Evolutionary conservation across 345 rosid genomes (phyloP), one percentile per base, ranked within the genome.

Genomic region (Cardiospermum halicacabum): DNA sequence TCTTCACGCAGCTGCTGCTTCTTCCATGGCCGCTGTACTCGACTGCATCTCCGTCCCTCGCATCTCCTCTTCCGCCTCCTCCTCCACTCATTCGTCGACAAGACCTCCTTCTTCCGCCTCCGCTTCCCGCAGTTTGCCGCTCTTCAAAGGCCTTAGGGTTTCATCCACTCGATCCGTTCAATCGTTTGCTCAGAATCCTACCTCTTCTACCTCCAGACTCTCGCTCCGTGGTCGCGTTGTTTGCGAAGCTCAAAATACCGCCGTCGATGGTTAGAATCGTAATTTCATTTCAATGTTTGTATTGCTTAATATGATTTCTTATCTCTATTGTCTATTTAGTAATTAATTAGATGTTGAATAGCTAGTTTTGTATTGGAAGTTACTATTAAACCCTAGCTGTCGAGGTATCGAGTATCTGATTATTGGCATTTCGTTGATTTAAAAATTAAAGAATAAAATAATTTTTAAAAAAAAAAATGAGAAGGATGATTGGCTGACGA

Each of bases 211-310:
- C 11, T 50, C 42, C 19, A 42, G 56, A 63, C 42, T 48, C 25
- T 34, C 21, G 24, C 75, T 69, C 26, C 39, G 51, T 58, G 62
- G 62, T 15, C 63, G 69, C 13, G 21, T 75, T 40, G 66, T 70
- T 3, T 70, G 74, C 60, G 75, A 75, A 43, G 75, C 75, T 55
- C 75, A 70, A 36, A 39, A 75, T 4, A 70, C 75, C 4, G 72
- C 72, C 16, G 59, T 70, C 12, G 68, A 70, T 3, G 75, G 78
- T 70, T 11, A 34, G 69, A 28, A 53, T 62, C 32, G 43, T 7
- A 21, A 28, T 43, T n/a, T 55, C 24, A 7, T 63, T 36, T 57
- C n/a, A 7, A 62, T 31, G 55, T 24, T 24, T 5, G 7, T 45
- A 15, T 61, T 42, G 7, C 2, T 42, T 27, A n/a, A 7, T 6